Percentiles rank a stretch among this genome's conserved stretches.
These are phyloP conservation scores for Panus rudis DNA, from an alignment of 768 basidiomycete species.

Conservation along the genomic window DNA sequence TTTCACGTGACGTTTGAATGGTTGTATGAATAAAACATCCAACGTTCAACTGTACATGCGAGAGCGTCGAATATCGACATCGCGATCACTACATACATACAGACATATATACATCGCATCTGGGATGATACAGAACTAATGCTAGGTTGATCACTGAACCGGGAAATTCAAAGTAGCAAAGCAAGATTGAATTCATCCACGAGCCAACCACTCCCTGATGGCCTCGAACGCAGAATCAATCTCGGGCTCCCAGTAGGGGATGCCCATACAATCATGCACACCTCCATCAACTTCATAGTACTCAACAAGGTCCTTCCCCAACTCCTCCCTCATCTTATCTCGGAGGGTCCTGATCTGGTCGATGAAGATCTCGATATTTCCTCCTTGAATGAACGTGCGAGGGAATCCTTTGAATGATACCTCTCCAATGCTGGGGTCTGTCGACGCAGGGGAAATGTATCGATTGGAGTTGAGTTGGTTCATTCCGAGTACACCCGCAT, in stretches of 20 bases:
- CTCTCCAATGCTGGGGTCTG: not conserved
- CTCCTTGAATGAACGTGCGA: constrained; percentile 24
- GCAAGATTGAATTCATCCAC: too few species aligned
- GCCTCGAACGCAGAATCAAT: constrained; percentile 11
- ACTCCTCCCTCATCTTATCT: constrained; percentile 23
- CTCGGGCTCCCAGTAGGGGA: constrained; percentile 21
- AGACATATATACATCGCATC: too few species aligned
- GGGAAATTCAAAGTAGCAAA: too few species aligned
- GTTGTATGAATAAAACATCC: too few species aligned
- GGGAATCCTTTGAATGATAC: constrained; percentile 23
- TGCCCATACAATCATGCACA: constrained; percentile 22
- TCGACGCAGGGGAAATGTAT: constrained; percentile 7
- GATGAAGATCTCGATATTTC: constrained; percentile 26
- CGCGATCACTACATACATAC: too few species aligned
- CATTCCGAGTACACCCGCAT: not conserved
- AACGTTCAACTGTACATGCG: too few species aligned
- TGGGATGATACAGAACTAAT: too few species aligned
- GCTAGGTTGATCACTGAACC: too few species aligned
- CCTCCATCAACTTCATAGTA: constrained; percentile 24
- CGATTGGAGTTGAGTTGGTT: not conserved
- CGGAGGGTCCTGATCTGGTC: constrained; percentile 27
- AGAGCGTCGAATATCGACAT: too few species aligned
- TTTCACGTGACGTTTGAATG: too few species aligned
- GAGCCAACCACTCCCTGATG: constrained; percentile 13
- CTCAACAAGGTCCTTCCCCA: constrained; percentile 20